phyloP scores from a whole-genome alignment of 2,329 filamentous ascomycete genomes.

The Talaromyces amestolkiae region DNA sequence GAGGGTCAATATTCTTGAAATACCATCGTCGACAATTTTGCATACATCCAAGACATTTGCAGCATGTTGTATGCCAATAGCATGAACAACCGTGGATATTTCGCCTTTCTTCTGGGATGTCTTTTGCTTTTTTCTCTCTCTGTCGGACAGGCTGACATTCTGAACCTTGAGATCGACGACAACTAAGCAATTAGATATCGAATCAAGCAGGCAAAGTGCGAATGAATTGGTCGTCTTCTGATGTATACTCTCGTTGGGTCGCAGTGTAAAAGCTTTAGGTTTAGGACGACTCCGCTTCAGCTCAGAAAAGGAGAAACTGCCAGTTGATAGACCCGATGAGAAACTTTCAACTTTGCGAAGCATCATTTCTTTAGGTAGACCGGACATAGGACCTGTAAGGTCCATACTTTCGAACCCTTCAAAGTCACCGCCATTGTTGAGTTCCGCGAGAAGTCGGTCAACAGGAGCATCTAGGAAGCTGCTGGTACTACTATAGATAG shows the following conservation, averaged over 20 bases:
- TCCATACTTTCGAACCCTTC: conserved; percentile 71
- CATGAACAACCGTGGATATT: conserved; percentile 33
- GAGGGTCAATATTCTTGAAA: conserved; percentile 68
- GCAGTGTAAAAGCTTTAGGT: conserved; percentile 62
- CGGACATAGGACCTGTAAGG: conserved; percentile 69
- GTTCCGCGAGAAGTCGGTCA: conserved; percentile 67
- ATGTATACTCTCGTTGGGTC: conserved; percentile 41
- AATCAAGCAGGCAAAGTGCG: conserved; percentile 66
- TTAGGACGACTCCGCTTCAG: conserved; percentile 27
- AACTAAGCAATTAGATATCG: conserved; percentile 64
- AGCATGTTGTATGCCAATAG: conserved; percentile 55
- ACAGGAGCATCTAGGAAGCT: conserved; percentile 67
- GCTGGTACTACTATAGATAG: conserved; percentile 50
- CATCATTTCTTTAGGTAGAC: conserved; percentile 68
- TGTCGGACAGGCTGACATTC: conserved; percentile 33
- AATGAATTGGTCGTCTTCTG: conserved; percentile 34
- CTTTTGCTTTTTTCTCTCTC: conserved; percentile 29
- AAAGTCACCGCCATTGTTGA: conserved; percentile 60
- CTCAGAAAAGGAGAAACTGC: conserved; percentile 29
- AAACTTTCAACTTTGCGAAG: conserved; percentile 69
- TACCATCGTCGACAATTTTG: conserved; percentile 64
- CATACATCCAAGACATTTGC: conserved; percentile 71
- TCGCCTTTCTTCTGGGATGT: conserved; percentile 24
- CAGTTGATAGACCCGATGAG: conserved; percentile 51
- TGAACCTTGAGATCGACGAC: conserved; percentile 63